Percentiles rank a stretch among this genome's conserved stretches.
These are phyloP conservation scores for Coemansia sp. DNA, from an alignment of 192 early-diverging fungal genomes.

Conservation along the genomic window DNA sequence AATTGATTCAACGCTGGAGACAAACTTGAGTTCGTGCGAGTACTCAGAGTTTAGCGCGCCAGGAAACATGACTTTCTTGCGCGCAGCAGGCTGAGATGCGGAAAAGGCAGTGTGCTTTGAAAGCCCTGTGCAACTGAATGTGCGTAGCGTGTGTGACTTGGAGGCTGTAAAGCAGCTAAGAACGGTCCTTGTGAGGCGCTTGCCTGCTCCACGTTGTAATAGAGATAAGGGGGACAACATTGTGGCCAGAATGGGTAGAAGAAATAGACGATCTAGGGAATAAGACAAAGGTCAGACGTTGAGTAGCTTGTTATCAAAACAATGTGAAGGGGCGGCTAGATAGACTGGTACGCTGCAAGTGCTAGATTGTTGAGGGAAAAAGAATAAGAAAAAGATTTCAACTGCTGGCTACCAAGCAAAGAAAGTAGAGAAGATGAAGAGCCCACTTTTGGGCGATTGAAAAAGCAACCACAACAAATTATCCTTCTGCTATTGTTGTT, in stretches of 20 bases:
- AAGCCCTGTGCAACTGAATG: neutral
- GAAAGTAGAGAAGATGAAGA: too few species aligned
- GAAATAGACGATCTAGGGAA: too few species aligned
- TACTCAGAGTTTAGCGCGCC: conserved; percentile 67
- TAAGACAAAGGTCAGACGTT: neutral
- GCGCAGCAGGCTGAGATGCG: conserved; percentile 11
- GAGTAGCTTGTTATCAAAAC: neutral
- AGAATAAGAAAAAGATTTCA: too few species aligned
- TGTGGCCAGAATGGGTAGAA: neutral
- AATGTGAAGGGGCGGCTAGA: too few species aligned
- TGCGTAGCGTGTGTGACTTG: neutral
- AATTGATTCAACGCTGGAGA: conserved; percentile 67
- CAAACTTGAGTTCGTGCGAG: conserved; percentile 64
- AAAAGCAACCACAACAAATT: too few species aligned
- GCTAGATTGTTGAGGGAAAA: too few species aligned
- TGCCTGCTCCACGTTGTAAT: neutral
- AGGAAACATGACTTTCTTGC: conserved; percentile 66
- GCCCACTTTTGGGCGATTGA: too few species aligned
- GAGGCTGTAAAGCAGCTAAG: neutral
- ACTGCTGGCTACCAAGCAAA: too few species aligned
- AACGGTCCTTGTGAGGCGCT: neutral
- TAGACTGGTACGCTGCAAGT: too few species aligned
- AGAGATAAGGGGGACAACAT: neutral
- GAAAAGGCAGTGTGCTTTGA: conserved; percentile 15
- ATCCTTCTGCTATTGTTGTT: too few species aligned